Base-by-base conservation (phyloP, 2,329 filamentous ascomycete genomes). In the Trichoderma brevicompactum region DNA sequence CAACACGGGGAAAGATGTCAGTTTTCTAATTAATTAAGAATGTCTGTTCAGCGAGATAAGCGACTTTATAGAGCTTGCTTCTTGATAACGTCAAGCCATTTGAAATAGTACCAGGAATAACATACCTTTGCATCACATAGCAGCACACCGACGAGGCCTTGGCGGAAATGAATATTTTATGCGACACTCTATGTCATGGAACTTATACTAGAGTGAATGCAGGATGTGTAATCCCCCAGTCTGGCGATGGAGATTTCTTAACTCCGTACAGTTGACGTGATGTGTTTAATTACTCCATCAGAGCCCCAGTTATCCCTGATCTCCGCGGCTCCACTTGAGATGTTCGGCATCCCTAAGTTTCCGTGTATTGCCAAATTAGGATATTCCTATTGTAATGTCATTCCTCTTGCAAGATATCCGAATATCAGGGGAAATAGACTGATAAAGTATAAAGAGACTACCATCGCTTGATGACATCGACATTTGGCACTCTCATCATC, bases 361-460 rank as follows among this genome's bases (percentile, higher is more conserved):
- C 19, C 34, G 32, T 41, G 44, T 9, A 60, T 60, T 60, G 36
- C 56, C 56, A 38, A n/a, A 32, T 60, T 17, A 12, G 56, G 56
- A 60, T 5, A 13, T 48, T 32, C 36, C 5, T 28, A 7, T 40
- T 7, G 2, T 15, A n/a, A 2, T 28, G 10, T 41, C 52, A 19
- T 15, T 13, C 36, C 36, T 15, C 12, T 54, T 54, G 3, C 4
- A 23, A 40, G 36, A 41, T 13, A 19, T 5, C 8, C 9, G 17
- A 7, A n/a, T 28, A 28, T 28, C 23, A 28, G 23, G 23, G 23
- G 23, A 28, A 28, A 28, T 28, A 5, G 6, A 32, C 15, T n/a
- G 15, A 10, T 12, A 46, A 46, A 17, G 10, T 40, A 60, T 60
- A 40, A 49, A 40, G 44, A 13, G 9, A 7, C 19, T 5, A 7